Conservation (phyloP, 2,329 filamentous ascomycete species). For the Paraphoma chrysanthemicola region DNA sequence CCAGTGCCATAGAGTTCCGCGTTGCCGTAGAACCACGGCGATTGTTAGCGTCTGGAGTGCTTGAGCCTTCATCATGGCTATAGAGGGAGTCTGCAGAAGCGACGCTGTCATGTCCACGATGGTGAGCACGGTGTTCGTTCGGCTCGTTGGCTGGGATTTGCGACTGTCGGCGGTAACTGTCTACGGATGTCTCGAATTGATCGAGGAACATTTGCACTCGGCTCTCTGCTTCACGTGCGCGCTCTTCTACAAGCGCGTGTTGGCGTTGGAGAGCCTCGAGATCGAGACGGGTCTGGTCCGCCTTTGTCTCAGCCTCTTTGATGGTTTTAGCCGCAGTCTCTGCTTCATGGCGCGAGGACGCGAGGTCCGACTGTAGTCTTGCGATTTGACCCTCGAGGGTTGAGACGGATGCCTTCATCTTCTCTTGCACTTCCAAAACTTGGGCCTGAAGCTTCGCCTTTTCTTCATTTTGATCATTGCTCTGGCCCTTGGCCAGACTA, state of each 20-base stretch:
- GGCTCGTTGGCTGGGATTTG: conserved; percentile 49
- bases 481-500: conserved; percentile 51
- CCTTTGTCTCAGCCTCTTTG: conserved; percentile 61
- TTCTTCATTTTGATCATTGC: conserved; percentile 77
- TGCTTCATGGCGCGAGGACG: conserved; percentile 70
- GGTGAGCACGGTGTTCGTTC: conserved; percentile 40
- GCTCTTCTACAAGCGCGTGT: conserved; percentile 79
- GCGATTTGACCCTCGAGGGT: conserved; percentile 76
- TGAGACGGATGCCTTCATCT: conserved; percentile 69
- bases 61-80: conserved; percentile 47
- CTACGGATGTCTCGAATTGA: conserved; percentile 91
- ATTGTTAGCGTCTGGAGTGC: conserved; percentile 39
- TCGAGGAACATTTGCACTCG: conserved; percentile 93
- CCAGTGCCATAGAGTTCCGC: conserved; percentile 75
- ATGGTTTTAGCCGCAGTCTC: conserved; percentile 63
- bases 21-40: conserved; percentile 38
- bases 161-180: conserved; percentile 86
- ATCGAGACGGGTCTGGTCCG: conserved; percentile 67
- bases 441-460: conserved; percentile 70
- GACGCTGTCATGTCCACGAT: conserved; percentile 64
- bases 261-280: conserved; percentile 84
- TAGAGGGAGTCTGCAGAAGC: conserved; percentile 65
- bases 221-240: conserved; percentile 87
- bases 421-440: conserved; percentile 72
- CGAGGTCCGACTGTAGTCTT: conserved; percentile 73